Conservation (phyloP, 176 grass and related monocot species). For the Aegilops sharonensis region DNA sequence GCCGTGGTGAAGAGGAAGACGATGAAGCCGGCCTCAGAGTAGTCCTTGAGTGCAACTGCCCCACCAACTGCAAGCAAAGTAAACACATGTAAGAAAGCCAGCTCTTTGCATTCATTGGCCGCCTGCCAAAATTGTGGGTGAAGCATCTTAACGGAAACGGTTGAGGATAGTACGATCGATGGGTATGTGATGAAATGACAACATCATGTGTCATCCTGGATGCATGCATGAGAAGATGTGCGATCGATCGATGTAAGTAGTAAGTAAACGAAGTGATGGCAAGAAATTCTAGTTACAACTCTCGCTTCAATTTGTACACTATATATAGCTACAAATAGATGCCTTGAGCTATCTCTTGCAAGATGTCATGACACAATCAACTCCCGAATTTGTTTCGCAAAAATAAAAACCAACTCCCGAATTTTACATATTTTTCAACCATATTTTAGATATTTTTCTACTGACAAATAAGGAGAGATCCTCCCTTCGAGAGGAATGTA, state of each 20-base stretch:
- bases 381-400: neutral
- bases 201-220: neutral
- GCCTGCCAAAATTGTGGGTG: neutral
- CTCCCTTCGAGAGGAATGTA: no score
- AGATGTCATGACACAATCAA: no score
- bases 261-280: neutral
- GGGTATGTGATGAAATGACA: conserved; percentile 11
- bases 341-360: neutral
- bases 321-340: neutral
- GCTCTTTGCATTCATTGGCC: neutral
- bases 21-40: conserved; percentile 85
- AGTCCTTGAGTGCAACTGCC: conserved; percentile 82
- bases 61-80: conserved; percentile 61
- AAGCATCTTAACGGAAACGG: neutral
- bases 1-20: conserved; percentile 89
- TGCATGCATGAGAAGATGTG: neutral
- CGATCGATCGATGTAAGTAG: neutral
- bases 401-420: no score
- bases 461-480: neutral
- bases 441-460: neutral
- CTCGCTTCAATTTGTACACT: neutral
- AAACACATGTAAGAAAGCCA: conserved; percentile 14
- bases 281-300: neutral
- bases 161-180: no score
- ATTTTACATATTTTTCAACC: no score